Evolutionary conservation across 352 stramenopile genomes (phyloP).

Genomic region (Peronospora belbahrii): DNA sequence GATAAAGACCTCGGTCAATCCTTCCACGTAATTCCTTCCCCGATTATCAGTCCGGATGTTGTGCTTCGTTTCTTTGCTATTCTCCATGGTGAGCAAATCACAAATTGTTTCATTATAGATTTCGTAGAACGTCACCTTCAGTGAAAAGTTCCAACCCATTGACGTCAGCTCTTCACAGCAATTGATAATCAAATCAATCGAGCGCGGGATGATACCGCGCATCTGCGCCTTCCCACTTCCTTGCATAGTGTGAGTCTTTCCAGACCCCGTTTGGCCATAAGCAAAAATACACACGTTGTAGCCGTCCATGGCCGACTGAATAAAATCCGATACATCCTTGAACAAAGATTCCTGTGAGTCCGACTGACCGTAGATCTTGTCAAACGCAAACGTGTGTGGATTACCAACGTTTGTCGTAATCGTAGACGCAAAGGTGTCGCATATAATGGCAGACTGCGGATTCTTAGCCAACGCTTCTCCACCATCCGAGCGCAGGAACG

Average conservation of each 20-base stretch:
- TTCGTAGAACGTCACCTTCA: slow-evolving; percentile 98
- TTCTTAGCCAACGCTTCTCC: slow-evolving; percentile 38
- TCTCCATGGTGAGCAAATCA: slow-evolving; percentile 89
- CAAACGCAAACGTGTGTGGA: slow-evolving; percentile 92
- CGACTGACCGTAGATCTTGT: slow-evolving; percentile 95
- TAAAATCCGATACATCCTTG: slow-evolving; percentile 82
- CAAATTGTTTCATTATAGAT: slow-evolving; percentile 99
- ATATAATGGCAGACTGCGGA: slow-evolving; percentile 47
- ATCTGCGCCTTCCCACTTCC: slow-evolving; percentile 92
- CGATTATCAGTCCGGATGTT: slow-evolving; percentile 75
- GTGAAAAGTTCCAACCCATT: slow-evolving; percentile 93
- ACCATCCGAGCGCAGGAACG: slow-evolving; percentile 85
- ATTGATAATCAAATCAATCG: slow-evolving; percentile 90
- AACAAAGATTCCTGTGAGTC: slow-evolving; percentile 96
- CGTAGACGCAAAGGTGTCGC: slow-evolving; percentile 62
- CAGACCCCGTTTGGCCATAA: slow-evolving; percentile 95
- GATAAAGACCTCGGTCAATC: slow-evolving; percentile 74
- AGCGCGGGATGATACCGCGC: slow-evolving; percentile 96
- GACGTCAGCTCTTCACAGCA: slow-evolving; percentile 54
- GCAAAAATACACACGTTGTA: slow-evolving; percentile 99
- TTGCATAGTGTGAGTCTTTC: slow-evolving; percentile 99
- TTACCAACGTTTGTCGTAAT: slow-evolving; percentile 67
- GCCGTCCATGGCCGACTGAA: slow-evolving; percentile 92
- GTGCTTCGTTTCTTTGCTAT: slow-evolving; percentile 42
- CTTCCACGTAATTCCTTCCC: slow-evolving; percentile 83